phyloP scores from a whole-genome alignment of 2,329 filamentous ascomycete species.

The Dactylellina sp. region DNA sequence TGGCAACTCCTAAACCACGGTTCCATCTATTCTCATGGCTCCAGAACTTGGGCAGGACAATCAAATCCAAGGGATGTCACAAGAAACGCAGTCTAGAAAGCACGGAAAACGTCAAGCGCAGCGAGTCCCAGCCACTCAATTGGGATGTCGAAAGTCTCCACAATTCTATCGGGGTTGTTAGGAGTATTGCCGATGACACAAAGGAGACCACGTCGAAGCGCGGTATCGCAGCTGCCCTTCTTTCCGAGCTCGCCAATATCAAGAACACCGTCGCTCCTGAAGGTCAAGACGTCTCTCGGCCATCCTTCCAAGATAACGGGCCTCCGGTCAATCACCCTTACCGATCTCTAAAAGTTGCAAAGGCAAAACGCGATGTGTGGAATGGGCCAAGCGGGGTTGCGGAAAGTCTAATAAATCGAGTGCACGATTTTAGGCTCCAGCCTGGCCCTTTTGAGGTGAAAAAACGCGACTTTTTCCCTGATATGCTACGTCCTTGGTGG shows the following conservation, averaged over 20 bases:
- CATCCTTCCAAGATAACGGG: no score
- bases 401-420: no score
- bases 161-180: not conserved
- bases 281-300: not conserved
- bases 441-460: no score
- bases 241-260: not conserved
- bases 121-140: not conserved
- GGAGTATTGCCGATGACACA: constrained; percentile 10
- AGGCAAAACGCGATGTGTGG: no score
- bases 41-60: not conserved
- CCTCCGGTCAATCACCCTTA: no score
- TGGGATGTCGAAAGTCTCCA: constrained; percentile 6
- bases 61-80: not conserved
- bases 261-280: not conserved
- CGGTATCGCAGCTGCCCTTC: not conserved
- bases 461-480: no score
- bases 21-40: not conserved
- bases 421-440: no score
- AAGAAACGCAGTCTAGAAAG: not conserved
- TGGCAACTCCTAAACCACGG: not conserved
- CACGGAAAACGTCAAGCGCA: not conserved
- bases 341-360: no score
- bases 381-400: no score
- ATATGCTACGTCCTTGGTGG: no score
- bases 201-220: constrained; percentile 3